Conservation (phyloP, 208 protist genomes). For the Wallacemonas sp. region DNA sequence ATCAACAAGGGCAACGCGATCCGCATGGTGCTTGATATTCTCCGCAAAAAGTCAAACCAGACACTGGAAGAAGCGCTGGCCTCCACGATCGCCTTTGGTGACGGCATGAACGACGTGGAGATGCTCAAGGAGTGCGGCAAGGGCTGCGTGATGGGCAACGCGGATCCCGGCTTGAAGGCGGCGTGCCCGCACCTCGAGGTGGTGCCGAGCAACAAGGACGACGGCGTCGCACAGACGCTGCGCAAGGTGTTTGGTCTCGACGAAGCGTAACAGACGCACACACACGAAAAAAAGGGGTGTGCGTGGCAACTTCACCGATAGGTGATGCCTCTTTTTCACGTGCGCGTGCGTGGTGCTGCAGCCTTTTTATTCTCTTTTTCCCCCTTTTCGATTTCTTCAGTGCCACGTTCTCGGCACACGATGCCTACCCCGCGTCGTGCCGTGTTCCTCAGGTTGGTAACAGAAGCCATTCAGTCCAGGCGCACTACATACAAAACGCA, state of each 20-base stretch:
- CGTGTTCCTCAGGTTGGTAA: too few relatives aligned
- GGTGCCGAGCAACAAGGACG: constrained; percentile 32
- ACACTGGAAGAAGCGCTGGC: constrained; percentile 7
- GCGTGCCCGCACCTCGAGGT: constrained; percentile 40
- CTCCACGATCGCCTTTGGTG: constrained; percentile 54
- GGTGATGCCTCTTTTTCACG: neutral
- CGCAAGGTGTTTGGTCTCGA: constrained; percentile 27
- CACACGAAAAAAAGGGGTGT: too few relatives aligned
- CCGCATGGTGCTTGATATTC: constrained; percentile 18
- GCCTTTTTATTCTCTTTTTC: neutral
- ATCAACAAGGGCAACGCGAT: constrained; percentile 29
- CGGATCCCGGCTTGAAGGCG: constrained; percentile 30
- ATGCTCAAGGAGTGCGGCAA: constrained; percentile 43
- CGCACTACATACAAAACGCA: too few relatives aligned
- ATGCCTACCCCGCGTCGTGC: too few relatives aligned
- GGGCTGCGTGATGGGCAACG: constrained; percentile 57
- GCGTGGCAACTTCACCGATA: too few relatives aligned
- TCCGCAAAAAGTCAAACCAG: constrained; percentile 2
- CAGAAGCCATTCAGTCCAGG: too few relatives aligned
- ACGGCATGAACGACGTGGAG: constrained; percentile 54
- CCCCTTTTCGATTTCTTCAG: neutral
- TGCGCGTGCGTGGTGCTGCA: neutral
- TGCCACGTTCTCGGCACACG: neutral
- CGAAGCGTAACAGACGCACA: constrained; percentile 2
- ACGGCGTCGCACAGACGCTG: constrained; percentile 50